A percentile compares a stretch with the other conserved stretches of the same genome.
phyloP scores from a whole-genome alignment of 495 filamentous ascomycete species.

The Terfezia claveryi region DNA sequence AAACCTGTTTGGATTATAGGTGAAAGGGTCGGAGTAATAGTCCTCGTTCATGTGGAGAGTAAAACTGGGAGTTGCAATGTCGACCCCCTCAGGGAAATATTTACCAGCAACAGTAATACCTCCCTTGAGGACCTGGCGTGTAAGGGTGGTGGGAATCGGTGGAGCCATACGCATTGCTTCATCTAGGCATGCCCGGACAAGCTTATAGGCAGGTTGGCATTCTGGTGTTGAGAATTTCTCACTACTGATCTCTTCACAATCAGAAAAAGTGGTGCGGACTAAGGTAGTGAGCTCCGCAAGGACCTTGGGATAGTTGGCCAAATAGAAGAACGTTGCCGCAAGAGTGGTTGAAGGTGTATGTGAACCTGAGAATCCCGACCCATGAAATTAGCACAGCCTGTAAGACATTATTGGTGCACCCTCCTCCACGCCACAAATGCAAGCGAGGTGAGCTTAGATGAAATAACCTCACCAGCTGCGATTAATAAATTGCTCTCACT shows the following conservation, averaged over 20 bases:
- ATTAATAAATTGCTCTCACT: conserved; percentile 45
- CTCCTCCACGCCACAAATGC: neutral
- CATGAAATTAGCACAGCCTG: too few species aligned
- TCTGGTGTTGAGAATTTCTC: neutral
- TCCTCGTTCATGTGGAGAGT: conserved; percentile 32
- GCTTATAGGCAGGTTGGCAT: neutral
- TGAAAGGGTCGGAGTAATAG: conserved; percentile 33
- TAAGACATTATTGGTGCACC: conserved; percentile 21
- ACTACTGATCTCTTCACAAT: conserved; percentile 31
- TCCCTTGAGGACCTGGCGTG: conserved; percentile 39
- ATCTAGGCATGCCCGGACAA: conserved; percentile 29
- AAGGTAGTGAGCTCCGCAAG: conserved; percentile 29
- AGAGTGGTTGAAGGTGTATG: conserved; percentile 47
- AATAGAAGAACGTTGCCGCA: conserved; percentile 42
- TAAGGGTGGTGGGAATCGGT: conserved; percentile 36
- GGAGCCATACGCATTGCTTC: conserved; percentile 52
- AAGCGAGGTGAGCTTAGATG: neutral
- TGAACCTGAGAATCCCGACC: conserved; percentile 23
- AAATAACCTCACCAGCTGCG: conserved; percentile 16
- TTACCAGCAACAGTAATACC: conserved; percentile 36
- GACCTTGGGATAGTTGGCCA: conserved; percentile 32
- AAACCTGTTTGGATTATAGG: conserved; percentile 35
- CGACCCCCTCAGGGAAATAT: conserved; percentile 29
- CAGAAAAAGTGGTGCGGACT: conserved; percentile 27
- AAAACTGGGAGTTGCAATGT: conserved; percentile 34